Conservation (phyloP, 169 alveolate genomes). For the Eimeria praecox region DNA sequence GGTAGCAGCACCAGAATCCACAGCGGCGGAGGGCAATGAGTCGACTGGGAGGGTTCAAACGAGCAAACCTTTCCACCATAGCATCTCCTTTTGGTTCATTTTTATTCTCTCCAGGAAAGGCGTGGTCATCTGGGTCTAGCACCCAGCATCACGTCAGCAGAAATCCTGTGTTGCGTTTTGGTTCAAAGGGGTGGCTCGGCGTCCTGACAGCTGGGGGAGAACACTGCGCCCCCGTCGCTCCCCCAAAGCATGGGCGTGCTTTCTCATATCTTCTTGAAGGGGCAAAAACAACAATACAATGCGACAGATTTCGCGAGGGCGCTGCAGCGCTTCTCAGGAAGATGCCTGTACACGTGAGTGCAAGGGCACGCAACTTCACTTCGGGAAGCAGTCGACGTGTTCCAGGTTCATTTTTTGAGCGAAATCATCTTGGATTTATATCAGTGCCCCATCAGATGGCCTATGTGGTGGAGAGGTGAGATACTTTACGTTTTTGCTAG, state of each 20-base stretch:
- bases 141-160: neutral
- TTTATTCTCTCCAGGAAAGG: neutral
- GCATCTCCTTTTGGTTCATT: neutral
- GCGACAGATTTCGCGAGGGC: neutral
- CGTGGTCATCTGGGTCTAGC: neutral
- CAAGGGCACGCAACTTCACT: constrained; percentile 5
- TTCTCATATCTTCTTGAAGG: neutral
- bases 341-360: neutral
- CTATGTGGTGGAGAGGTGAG: constrained; percentile 93
- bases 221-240: neutral
- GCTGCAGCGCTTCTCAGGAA: neutral
- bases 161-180: neutral
- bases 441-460: constrained; percentile 97
- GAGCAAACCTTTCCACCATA: neutral
- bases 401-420: neutral
- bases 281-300: neutral
- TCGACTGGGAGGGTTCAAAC: neutral
- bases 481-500: no score
- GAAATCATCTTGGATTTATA: constrained; percentile 89
- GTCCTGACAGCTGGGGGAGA: neutral
- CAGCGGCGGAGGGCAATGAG: neutral
- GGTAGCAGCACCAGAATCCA: neutral
- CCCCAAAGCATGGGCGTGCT: neutral
- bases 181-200: neutral
- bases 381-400: neutral